A percentile compares a stretch with the other conserved stretches of the same genome.
Conservation (phyloP, 306 rosid genomes). For the Pterocarpus macrocarpus region DNA sequence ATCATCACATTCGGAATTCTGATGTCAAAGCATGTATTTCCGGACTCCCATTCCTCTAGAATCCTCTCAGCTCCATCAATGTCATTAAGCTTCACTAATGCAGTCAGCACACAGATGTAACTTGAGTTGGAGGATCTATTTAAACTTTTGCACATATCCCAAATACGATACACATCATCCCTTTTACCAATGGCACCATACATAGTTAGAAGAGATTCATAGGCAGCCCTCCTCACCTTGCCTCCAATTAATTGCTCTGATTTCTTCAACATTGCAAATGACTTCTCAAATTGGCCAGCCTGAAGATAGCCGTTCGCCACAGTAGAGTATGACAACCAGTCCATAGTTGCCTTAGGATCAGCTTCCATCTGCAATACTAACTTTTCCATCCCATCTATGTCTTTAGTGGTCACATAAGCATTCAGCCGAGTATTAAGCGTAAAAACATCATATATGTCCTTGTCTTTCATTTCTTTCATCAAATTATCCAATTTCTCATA, state of each 20-base stretch:
- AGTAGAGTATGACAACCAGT: conserved; percentile 54
- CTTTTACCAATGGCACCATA: conserved; percentile 58
- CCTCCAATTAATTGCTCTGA: conserved; percentile 50
- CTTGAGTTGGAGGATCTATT: conserved; percentile 37
- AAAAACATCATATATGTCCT: conserved; percentile 36
- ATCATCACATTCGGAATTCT: conserved; percentile 58
- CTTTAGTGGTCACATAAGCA: conserved; percentile 50
- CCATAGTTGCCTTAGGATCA: conserved; percentile 41
- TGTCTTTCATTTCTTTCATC: conserved; percentile 62
- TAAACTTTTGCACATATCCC: conserved; percentile 57
- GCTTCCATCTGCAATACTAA: conserved; percentile 58
- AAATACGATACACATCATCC: conserved; percentile 64
- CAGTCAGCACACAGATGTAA: conserved; percentile 56
- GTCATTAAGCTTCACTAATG: conserved; percentile 65
- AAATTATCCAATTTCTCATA: conserved; percentile 56
- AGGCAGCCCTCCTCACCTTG: conserved; percentile 48
- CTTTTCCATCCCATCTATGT: conserved; percentile 59
- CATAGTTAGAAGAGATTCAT: conserved; percentile 52
- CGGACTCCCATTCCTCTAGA: conserved; percentile 67
- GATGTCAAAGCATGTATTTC: conserved; percentile 48
- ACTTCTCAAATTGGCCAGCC: conserved; percentile 59
- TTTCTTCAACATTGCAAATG: conserved; percentile 54
- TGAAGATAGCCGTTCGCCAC: conserved; percentile 64
- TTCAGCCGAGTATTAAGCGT: conserved; percentile 51
- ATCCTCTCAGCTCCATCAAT: conserved; percentile 69